Conservation (phyloP, 345 rosid species). For the Aquilaria sinensis region DNA sequence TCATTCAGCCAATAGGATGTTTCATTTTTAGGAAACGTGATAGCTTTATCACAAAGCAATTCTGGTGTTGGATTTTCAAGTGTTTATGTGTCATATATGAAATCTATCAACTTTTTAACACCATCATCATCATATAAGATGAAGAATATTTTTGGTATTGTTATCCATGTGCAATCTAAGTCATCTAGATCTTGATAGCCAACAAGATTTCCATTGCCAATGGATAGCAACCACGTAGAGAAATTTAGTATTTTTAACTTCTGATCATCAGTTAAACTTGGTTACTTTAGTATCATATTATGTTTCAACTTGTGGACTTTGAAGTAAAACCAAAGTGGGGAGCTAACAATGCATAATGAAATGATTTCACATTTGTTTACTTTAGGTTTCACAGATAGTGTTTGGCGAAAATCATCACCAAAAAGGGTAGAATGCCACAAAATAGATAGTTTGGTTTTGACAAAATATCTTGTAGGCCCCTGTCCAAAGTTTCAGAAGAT, state of each 20-base stretch:
- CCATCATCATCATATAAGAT: too few species aligned
- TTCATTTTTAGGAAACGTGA: background rate
- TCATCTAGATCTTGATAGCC: background rate
- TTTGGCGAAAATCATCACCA: background rate
- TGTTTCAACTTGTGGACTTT: background rate
- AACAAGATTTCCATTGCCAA: background rate
- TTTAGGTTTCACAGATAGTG: background rate
- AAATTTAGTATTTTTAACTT: background rate
- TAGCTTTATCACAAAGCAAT: background rate
- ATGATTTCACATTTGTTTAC: background rate
- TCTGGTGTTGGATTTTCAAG: too few species aligned
- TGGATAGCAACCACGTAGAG: background rate
- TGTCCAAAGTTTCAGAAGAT: background rate
- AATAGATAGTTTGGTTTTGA: background rate
- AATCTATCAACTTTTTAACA: too few species aligned
- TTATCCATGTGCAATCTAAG: too few species aligned
- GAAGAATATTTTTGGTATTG: too few species aligned
- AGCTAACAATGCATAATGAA: background rate
- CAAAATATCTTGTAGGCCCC: background rate
- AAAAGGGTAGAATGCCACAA: background rate
- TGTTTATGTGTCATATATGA: too few species aligned
- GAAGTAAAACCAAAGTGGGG: background rate
- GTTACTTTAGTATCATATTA: background rate
- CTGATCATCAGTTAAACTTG: background rate
- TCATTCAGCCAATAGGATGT: too few species aligned